A percentile compares a stretch with the other conserved stretches of the same genome.
Conservation (phyloP, 306 rosid species). For the Medicago lupulina region DNA sequence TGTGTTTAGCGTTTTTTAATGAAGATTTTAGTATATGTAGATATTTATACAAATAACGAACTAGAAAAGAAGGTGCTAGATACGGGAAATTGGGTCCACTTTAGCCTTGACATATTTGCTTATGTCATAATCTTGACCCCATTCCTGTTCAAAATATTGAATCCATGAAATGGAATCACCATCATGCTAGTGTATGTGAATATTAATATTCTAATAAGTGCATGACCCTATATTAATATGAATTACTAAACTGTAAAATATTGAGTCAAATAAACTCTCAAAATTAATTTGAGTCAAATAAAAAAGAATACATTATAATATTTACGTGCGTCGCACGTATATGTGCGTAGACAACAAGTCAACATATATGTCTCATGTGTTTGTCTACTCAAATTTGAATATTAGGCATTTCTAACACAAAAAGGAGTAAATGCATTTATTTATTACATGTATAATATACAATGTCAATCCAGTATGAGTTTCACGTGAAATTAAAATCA, state of each 20-base stretch:
- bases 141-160: not conserved
- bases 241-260: no score
- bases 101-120: not conserved
- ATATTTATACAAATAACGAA: not conserved
- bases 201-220: not conserved
- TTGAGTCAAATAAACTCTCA: no score
- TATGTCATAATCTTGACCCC: not conserved
- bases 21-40: not conserved
- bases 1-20: not conserved
- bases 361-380: not conserved
- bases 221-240: not conserved
- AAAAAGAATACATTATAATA: not conserved
- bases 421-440: no score
- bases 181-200: no score
- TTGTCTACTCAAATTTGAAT: no score
- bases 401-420: no score
- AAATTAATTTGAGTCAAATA: no score
- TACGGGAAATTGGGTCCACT: not conserved
- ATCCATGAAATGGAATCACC: no score
- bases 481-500: no score
- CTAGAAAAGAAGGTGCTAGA: slow-evolving; percentile 41
- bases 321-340: not conserved
- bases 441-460: no score
- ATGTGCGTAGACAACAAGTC: not conserved
- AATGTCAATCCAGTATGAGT: no score